These are phyloP conservation scores for Paramecium pentaurelia DNA, from an alignment of 73 alveolate species.

Conservation along the genomic window DNA sequence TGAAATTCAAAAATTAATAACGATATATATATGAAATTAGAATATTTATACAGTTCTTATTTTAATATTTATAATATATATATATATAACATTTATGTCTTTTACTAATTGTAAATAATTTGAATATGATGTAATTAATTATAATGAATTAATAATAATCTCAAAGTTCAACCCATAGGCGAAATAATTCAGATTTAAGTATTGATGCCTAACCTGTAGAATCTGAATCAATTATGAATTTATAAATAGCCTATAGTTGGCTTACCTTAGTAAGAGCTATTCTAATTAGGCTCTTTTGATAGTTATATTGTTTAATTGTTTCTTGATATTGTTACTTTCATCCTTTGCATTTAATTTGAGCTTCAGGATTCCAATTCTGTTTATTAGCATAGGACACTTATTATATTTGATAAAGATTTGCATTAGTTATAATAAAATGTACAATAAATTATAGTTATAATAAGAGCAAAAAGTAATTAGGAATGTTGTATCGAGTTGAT, in stretches of 20 bases:
- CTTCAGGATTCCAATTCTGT: not conserved
- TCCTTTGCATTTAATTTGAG: not conserved
- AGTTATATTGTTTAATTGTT: not conserved
- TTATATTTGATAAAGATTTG: not conserved
- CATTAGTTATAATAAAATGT: not conserved
- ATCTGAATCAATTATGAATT: not conserved
- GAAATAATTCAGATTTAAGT: not conserved
- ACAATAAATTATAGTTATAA: not conserved
- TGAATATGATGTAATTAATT: not conserved
- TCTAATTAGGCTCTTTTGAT: not conserved
- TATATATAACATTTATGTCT: not conserved
- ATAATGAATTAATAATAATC: not conserved
- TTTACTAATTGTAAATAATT: not conserved
- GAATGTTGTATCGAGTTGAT: not conserved
- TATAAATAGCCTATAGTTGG: not conserved
- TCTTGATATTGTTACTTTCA: not conserved
- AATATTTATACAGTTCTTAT: not conserved
- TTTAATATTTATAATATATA: not conserved
- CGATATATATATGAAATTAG: not conserved
- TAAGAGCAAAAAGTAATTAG: not conserved
- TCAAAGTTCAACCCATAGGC: not conserved
- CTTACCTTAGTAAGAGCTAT: not conserved
- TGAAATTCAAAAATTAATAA: not conserved
- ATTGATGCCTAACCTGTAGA: not conserved
- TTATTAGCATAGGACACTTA: not conserved